phyloP scores from a whole-genome alignment of 768 basidiomycete species.

The Hygrophoropsis aurantiaca region DNA sequence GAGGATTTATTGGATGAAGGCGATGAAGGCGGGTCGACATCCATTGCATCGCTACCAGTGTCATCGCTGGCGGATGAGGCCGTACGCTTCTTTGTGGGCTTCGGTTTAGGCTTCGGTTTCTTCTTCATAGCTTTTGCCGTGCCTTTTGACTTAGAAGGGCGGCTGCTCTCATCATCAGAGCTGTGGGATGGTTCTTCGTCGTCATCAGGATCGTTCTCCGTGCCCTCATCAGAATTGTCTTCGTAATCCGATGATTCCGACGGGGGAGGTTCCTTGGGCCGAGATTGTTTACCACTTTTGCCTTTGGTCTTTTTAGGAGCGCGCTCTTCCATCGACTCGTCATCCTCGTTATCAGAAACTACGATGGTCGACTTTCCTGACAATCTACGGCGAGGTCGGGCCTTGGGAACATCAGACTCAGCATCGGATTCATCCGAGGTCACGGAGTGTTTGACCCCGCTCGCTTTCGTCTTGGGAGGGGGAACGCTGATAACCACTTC shows the following conservation, averaged over 20 bases:
- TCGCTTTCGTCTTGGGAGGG: constrained; percentile 18
- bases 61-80: constrained; percentile 20
- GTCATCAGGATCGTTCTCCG: constrained; percentile 20
- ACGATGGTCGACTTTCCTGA: constrained; percentile 40
- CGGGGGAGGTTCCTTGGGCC: constrained; percentile 25
- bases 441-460: constrained; percentile 16
- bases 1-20: constrained; percentile 35
- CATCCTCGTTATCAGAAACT: constrained; percentile 51
- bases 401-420: constrained; percentile 36
- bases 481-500: constrained; percentile 57
- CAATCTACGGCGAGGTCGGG: constrained; percentile 37
- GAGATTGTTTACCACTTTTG: constrained; percentile 13
- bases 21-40: constrained; percentile 46
- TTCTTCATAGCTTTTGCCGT: constrained; percentile 20
- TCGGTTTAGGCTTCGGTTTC: constrained; percentile 32
- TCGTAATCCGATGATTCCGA: constrained; percentile 32
- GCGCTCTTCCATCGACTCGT: constrained; percentile 19
- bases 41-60: constrained; percentile 49
- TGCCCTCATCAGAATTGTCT: constrained; percentile 16
- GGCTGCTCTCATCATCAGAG: constrained; percentile 22
- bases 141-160: constrained; percentile 30
- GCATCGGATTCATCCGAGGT: constrained; percentile 32
- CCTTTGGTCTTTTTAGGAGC: constrained; percentile 18
- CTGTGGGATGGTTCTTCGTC: constrained; percentile 2
- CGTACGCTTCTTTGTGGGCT: constrained; percentile 23